Percentiles rank a stretch among this genome's conserved stretches.
phyloP scores from a whole-genome alignment of 2,329 filamentous ascomycete species.

The Diplodia sapinea region DNA sequence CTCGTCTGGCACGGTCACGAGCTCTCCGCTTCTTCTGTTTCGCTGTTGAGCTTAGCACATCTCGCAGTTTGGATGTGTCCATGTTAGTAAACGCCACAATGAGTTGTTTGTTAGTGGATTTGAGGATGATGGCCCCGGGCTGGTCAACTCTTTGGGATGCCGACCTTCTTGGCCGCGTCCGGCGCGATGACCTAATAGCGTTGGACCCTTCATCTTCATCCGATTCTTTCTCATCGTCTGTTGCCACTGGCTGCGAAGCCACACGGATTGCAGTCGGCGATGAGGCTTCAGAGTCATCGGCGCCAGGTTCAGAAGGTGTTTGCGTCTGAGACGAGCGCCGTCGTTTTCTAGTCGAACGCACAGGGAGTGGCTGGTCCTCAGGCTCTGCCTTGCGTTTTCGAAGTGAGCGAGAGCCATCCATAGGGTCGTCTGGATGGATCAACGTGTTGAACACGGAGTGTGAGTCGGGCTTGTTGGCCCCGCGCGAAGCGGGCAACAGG shows the following conservation, averaged over 20 bases:
- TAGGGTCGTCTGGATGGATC: conserved; percentile 72
- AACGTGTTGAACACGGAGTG: conserved; percentile 79
- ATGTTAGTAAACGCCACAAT: conserved; percentile 29
- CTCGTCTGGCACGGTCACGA: conserved; percentile 58
- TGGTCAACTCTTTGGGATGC: conserved; percentile 36
- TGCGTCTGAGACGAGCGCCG: conserved; percentile 34
- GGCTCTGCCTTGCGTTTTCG: conserved; percentile 86
- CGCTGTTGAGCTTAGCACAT: conserved; percentile 38
- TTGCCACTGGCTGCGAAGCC: conserved; percentile 35
- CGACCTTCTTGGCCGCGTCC: conserved; percentile 58
- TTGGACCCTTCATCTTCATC: conserved; percentile 39
- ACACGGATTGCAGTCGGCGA: conserved; percentile 43
- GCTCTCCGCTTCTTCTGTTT: conserved; percentile 57
- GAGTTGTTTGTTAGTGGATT: conserved; percentile 25
- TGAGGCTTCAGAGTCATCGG: conserved; percentile 35
- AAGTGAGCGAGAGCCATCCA: conserved; percentile 77
- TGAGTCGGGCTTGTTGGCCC: conserved; percentile 68
- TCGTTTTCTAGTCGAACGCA: conserved; percentile 50
- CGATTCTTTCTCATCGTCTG: conserved; percentile 24
- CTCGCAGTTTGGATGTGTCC: conserved; percentile 19
- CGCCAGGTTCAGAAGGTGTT: conserved; percentile 38
- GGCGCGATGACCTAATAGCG: conserved; percentile 28
- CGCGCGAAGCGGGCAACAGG: conserved; percentile 71
- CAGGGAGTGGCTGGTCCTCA: conserved; percentile 62
- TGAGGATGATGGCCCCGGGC: conserved; percentile 28